phyloP scores from a whole-genome alignment of 2,329 filamentous ascomycete species.

The Penicillium corylophilum region DNA sequence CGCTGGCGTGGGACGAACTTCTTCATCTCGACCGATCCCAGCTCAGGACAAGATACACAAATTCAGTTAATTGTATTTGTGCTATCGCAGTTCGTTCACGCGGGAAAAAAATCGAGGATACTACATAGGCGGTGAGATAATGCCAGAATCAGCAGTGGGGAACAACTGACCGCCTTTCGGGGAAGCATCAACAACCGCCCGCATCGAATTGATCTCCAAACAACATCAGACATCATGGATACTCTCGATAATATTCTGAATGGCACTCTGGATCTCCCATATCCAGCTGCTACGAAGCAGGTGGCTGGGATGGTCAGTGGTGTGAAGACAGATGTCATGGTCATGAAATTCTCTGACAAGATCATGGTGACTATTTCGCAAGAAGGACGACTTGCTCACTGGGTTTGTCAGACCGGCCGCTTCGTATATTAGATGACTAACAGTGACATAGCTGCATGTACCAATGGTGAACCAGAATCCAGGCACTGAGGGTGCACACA shows the following conservation, averaged over 20 bases:
- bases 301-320: constrained; percentile 64
- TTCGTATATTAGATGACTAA: constrained; percentile 9
- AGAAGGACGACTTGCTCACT: constrained; percentile 81
- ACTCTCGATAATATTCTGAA: constrained; percentile 33
- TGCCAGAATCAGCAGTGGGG: constrained; percentile 19
- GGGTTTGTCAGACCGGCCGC: constrained; percentile 60
- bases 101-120: constrained; percentile 22
- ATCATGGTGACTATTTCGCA: constrained; percentile 88
- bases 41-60: constrained; percentile 13
- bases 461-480: constrained; percentile 36
- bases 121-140: constrained; percentile 17
- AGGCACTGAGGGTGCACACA: constrained; percentile 39
- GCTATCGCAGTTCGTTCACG: constrained; percentile 4
- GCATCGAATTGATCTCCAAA: not conserved
- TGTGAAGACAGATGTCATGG: constrained; percentile 68
- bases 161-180: constrained; percentile 10
- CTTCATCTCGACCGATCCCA: constrained; percentile 34
- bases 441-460: constrained; percentile 28
- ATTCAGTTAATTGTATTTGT: constrained; percentile 5
- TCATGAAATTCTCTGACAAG: constrained; percentile 79
- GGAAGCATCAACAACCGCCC: constrained; percentile 7
- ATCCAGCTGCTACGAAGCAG: constrained; percentile 65
- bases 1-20: constrained; percentile 57
- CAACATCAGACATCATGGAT: constrained; percentile 24
- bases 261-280: constrained; percentile 54